Conservation (phyloP, 352 stramenopile genomes). For the Aphanomyces invadans region DNA sequence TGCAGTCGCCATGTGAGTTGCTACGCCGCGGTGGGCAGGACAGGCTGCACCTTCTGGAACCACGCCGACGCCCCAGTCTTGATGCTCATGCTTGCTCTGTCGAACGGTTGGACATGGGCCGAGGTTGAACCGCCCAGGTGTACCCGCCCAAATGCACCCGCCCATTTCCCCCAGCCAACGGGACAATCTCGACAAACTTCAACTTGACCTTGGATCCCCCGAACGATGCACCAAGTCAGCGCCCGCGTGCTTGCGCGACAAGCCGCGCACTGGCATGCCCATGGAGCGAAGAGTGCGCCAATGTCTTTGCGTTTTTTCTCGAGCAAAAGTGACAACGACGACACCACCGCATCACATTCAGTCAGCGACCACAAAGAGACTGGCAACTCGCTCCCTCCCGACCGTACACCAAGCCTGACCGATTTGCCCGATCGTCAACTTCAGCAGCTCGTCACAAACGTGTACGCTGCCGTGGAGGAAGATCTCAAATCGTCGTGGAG, state of each 20-base stretch:
- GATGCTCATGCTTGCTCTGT: constrained; percentile 14
- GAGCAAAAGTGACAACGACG: not conserved
- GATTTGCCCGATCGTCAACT: not conserved
- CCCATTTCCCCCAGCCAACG: not conserved
- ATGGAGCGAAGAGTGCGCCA: not conserved
- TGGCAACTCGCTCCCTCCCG: no score
- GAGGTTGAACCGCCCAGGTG: not conserved
- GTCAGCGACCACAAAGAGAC: no score
- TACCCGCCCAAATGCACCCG: not conserved
- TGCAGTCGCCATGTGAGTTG: not conserved
- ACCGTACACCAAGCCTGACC: not conserved
- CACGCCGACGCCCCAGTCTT: constrained; percentile 39
- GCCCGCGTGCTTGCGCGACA: not conserved
- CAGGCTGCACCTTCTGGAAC: constrained; percentile 50
- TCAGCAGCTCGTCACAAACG: not conserved
- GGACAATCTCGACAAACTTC: no score
- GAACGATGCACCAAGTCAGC: no score
- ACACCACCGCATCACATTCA: no score
- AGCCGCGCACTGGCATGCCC: not conserved
- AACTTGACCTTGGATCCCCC: no score
- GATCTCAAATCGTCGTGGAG: not conserved
- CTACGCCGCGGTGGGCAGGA: not conserved
- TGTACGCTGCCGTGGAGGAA: not conserved
- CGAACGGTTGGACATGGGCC: not conserved
- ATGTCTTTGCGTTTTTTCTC: not conserved